Evolutionary conservation across 768 basidiomycete genomes (phyloP).

Genomic region (Paxillus involutus): DNA sequence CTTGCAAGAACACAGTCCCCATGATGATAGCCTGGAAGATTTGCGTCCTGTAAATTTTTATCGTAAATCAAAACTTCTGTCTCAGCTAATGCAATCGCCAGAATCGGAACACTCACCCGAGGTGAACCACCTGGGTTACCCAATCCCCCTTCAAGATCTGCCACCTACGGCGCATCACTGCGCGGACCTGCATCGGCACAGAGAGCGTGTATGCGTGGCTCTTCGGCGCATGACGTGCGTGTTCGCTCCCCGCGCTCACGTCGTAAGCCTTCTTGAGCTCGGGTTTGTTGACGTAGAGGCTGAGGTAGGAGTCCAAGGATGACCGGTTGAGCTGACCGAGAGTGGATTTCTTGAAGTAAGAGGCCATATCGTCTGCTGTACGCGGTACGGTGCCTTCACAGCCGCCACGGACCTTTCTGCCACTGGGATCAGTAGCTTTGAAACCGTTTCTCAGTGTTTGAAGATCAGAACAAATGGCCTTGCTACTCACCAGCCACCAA

Average conservation of each 20-base stretch:
- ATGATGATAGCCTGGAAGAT: constrained; percentile 19
- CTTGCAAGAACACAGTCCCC: constrained; percentile 42
- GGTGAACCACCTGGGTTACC: constrained; percentile 32
- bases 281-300: constrained; percentile 43
- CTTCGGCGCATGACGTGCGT: constrained; percentile 43
- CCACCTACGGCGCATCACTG: constrained; percentile 45
- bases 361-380: constrained; percentile 58
- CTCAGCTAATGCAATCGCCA: constrained; percentile 4
- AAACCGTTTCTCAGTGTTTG: constrained; percentile 25
- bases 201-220: constrained; percentile 46
- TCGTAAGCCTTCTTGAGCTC: constrained; percentile 44
- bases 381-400: constrained; percentile 43
- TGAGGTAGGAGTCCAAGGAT: constrained; percentile 47
- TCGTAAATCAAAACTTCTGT: constrained; percentile 2
- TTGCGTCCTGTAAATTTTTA: constrained; percentile 34
- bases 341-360: constrained; percentile 42
- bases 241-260: constrained; percentile 49
- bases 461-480: not conserved
- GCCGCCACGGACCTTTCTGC: constrained; percentile 48
- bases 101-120: constrained; percentile 29
- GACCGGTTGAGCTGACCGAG: constrained; percentile 41
- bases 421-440: constrained; percentile 58
- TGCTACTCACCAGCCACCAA: constrained; percentile 40
- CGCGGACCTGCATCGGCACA: constrained; percentile 41
- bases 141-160: constrained; percentile 45